phyloP scores from a whole-genome alignment of 176 grass and related monocot species.

The Carex cristatella region DNA sequence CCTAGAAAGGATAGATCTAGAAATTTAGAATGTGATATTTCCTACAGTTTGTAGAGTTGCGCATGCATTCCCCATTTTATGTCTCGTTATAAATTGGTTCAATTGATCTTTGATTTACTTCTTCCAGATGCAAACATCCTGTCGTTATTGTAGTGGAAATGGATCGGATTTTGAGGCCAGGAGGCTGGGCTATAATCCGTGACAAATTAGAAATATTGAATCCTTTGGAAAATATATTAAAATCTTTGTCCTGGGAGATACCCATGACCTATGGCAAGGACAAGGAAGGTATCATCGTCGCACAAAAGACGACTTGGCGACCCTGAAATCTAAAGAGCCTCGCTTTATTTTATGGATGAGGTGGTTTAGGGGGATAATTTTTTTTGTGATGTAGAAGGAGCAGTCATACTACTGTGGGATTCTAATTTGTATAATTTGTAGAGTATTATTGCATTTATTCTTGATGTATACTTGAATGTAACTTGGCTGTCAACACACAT shows the following conservation, averaged over 20 bases:
- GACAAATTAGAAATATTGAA: constrained; percentile 76
- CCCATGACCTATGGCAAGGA: constrained; percentile 74
- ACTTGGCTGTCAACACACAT: not conserved
- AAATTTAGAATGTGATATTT: constrained; percentile 1
- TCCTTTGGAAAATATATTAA: constrained; percentile 71
- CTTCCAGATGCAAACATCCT: constrained; percentile 79
- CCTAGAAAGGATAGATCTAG: too few relatives aligned
- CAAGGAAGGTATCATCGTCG: constrained; percentile 72
- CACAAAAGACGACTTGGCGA: constrained; percentile 73
- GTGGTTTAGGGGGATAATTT: not conserved
- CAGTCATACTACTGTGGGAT: not conserved
- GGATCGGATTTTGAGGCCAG: constrained; percentile 83
- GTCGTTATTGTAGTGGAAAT: constrained; percentile 76
- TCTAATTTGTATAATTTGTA: constrained; percentile 22
- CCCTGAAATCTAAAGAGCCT: constrained; percentile 39
- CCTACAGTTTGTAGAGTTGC: not conserved
- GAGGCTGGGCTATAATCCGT: constrained; percentile 83
- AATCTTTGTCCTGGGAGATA: constrained; percentile 82
- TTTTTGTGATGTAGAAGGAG: constrained; percentile 4
- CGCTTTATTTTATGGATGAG: not conserved
- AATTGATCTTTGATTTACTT: constrained; percentile 12
- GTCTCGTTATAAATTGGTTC: not conserved
- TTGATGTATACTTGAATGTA: not conserved
- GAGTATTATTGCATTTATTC: constrained; percentile 22
- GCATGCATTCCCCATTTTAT: not conserved